Base-by-base conservation (phyloP, 2,329 filamentous ascomycete genomes). In the Fonsecaea monophora region DNA sequence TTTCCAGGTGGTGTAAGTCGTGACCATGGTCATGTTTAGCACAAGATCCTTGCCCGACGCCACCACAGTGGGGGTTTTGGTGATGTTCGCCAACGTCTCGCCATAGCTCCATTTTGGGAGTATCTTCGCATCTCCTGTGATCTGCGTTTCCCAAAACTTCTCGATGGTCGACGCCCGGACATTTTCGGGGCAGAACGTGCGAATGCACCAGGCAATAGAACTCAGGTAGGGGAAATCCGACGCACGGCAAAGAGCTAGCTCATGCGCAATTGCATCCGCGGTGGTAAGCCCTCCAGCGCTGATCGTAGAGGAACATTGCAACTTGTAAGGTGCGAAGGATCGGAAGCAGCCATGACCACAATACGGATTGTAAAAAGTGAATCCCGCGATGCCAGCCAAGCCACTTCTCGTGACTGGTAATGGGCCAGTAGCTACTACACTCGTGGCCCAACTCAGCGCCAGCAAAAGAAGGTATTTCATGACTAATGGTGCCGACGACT, bases 71-170 rank as follows among this genome's bases (percentile, higher is more conserved):
- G 53, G 53, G 7, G 61, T n/a, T 3, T 40, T 15, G n/a, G 53
- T 64, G 30, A 64, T 59, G 4, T 64, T 59, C 55, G 53, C 37
- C 34, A 64, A 2, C n/a, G 9, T 18, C 53, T 64, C 61, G n/a
- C 61, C 61, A 34, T 64, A 64, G 38, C 32, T 64, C 61, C 61
- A 59, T 50, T 59, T 30, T 13, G 61, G 53, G 12, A 25, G 35
- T 2, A 64, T 48, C 3, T 30, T 34, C 13, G 21, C 35, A 30
- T 64, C 35, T 32, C 61, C 61, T 8, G 61, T 64, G 54, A 59
- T 59, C 30, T 64, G 21, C 6, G 53, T 59, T 50, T 64, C 61
- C 61, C 61, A 59, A 30, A 64, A 64, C n/a, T 59, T 64, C 54
- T 64, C 61, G 21, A 64, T 50, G 2, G 32, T 64, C 30, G 61